Evolutionary conservation across 2,329 filamentous ascomycete species (phyloP).

Genomic region (Fusarium paranaense): DNA sequence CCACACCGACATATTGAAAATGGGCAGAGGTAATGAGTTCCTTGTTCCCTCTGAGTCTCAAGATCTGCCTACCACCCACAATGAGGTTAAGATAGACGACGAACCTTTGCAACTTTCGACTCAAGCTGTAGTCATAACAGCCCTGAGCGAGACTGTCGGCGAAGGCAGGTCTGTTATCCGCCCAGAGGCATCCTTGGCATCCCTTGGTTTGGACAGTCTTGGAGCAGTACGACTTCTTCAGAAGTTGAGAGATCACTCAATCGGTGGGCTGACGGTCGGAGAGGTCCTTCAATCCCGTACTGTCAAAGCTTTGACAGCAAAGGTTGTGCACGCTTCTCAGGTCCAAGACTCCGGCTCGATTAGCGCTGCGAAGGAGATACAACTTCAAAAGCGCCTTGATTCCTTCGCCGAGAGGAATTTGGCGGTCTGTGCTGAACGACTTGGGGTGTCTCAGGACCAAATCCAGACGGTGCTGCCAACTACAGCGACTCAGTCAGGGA

Average conservation of each 20-base stretch:
- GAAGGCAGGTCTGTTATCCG: neutral
- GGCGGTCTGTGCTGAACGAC: neutral
- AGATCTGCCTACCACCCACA: neutral
- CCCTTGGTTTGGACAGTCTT: constrained; percentile 5
- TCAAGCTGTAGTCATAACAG: neutral
- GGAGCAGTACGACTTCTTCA: constrained; percentile 4
- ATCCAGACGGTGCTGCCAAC: constrained; percentile 1
- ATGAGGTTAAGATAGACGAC: neutral
- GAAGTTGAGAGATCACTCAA: constrained; percentile 7
- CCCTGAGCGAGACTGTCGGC: neutral
- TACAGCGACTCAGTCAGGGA: constrained; percentile 10
- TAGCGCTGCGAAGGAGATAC: neutral
- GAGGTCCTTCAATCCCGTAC: neutral
- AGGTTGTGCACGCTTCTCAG: neutral
- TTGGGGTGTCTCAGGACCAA: neutral
- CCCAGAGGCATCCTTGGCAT: neutral
- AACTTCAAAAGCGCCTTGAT: neutral
- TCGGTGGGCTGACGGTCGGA: neutral
- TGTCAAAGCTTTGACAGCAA: neutral
- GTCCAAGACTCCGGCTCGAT: neutral
- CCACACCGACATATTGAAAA: neutral
- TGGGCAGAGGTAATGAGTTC: neutral
- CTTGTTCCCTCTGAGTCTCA: neutral
- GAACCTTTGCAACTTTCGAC: neutral
- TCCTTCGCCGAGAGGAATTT: constrained; percentile 2